Conservation (phyloP, 139 green algal species). For the Ettlia oleoabundans region DNA sequence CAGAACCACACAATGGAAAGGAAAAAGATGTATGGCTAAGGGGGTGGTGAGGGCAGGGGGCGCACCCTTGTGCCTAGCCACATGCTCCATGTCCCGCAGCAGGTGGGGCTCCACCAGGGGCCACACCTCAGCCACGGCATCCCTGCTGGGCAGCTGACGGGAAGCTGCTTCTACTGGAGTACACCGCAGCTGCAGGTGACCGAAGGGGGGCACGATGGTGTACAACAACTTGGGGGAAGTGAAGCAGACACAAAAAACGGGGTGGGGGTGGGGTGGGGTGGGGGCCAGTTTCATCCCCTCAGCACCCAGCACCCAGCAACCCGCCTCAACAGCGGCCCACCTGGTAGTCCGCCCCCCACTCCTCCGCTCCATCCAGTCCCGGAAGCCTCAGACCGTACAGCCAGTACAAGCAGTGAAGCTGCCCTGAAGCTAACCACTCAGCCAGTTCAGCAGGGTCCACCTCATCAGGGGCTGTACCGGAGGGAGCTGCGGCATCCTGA, state of each 20-base stretch:
- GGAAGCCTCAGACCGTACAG: slow-evolving; percentile 22
- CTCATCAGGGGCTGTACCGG: too few species aligned
- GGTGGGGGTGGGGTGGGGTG: too few species aligned
- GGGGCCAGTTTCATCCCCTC: too few species aligned
- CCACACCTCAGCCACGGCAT: slow-evolving; percentile 17
- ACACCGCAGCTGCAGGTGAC: neutral
- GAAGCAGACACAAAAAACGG: too few species aligned
- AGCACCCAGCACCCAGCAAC: neutral
- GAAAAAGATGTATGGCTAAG: neutral
- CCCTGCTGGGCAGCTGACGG: neutral
- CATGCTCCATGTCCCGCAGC: slow-evolving; percentile 13
- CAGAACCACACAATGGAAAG: too few species aligned
- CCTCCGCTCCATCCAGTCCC: slow-evolving; percentile 6
- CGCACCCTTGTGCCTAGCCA: slow-evolving; percentile 17
- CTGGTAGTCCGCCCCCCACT: slow-evolving; percentile 20
- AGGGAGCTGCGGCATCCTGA: neutral
- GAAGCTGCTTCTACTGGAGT: neutral
- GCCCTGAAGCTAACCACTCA: neutral
- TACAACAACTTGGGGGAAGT: neutral
- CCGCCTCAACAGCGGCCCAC: neutral
- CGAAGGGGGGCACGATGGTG: neutral
- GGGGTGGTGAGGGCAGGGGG: neutral
- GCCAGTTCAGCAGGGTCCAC: neutral
- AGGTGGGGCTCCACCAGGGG: slow-evolving; percentile 21
- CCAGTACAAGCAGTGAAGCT: slow-evolving; percentile 31